Percentiles rank a stretch among this genome's conserved stretches.
phyloP scores from a whole-genome alignment of 2,329 filamentous ascomycete genomes.

The Lecanicillium sp. region DNA sequence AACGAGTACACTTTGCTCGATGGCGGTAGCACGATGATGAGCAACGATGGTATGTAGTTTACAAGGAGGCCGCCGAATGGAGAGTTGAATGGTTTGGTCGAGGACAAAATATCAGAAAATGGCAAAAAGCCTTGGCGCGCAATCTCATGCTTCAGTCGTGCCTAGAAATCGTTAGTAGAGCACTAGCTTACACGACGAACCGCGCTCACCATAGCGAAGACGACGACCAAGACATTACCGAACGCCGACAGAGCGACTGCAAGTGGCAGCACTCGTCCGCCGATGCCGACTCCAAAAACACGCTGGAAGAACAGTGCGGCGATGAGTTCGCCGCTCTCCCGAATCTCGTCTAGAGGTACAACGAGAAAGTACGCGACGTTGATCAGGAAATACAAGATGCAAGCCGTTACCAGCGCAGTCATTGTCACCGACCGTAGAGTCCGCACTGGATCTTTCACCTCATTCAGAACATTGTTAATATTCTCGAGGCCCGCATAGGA shows the following conservation, averaged over 20 bases:
- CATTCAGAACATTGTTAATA: conserved; percentile 64
- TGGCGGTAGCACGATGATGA: conserved; percentile 61
- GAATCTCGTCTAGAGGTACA: conserved; percentile 61
- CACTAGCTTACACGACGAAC: too few relatives aligned
- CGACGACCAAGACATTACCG: conserved; percentile 69
- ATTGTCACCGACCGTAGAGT: conserved; percentile 59
- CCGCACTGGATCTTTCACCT: conserved; percentile 61
- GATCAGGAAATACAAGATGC: conserved; percentile 59
- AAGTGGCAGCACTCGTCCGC: conserved; percentile 52
- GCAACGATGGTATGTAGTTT: conserved; percentile 60
- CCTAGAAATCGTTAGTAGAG: conserved; percentile 33
- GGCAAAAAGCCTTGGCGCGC: conserved; percentile 66
- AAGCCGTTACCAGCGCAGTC: conserved; percentile 54
- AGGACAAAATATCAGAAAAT: conserved; percentile 53
- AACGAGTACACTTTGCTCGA: conserved; percentile 64
- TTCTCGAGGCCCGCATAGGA: conserved; percentile 63
- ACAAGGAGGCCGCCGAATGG: conserved; percentile 63
- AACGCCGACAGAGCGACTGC: conserved; percentile 61
- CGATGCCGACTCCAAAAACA: conserved; percentile 54
- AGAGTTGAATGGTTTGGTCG: conserved; percentile 59
- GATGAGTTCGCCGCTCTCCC: conserved; percentile 59
- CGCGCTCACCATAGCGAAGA: conserved; percentile 60
- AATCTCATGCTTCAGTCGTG: conserved; percentile 66
- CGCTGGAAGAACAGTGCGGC: conserved; percentile 62
- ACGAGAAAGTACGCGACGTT: conserved; percentile 60